phyloP scores from a whole-genome alignment of 371 early-diverging fungal genomes.

The Mucor velutinosus region DNA sequence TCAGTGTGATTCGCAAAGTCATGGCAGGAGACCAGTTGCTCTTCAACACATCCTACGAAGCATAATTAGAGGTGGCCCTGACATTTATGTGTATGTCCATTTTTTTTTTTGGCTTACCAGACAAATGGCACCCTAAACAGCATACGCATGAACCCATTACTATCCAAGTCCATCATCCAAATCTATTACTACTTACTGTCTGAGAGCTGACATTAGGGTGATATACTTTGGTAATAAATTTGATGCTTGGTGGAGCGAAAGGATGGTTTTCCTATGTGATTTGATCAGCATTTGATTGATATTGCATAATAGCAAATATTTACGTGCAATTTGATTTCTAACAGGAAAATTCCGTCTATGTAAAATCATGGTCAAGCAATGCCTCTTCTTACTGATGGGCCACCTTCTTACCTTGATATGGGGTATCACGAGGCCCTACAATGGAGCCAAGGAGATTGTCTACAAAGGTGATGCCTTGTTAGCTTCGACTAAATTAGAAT shows the following conservation, averaged over 20 bases:
- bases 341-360: not conserved
- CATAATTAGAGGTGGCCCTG: not conserved
- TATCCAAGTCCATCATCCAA: not conserved
- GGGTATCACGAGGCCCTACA: slow-evolving; percentile 31
- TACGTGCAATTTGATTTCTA: slow-evolving; percentile 1
- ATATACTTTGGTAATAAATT: slow-evolving; percentile 54
- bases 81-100: not conserved
- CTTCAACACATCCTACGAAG: slow-evolving; percentile 28
- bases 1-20: slow-evolving; percentile 41
- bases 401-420: slow-evolving; percentile 29
- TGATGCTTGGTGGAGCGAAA: slow-evolving; percentile 54
- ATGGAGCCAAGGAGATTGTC: slow-evolving; percentile 24
- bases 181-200: slow-evolving; percentile 39
- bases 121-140: slow-evolving; percentile 52
- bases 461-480: not conserved
- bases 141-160: not conserved
- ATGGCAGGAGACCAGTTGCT: slow-evolving; percentile 59
- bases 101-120: slow-evolving; percentile 24
- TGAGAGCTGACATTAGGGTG: slow-evolving; percentile 61
- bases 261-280: slow-evolving; percentile 40
- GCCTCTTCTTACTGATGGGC: not conserved
- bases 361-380: not conserved
- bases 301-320: slow-evolving; percentile 40
- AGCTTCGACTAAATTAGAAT: not conserved
- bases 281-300: not conserved